Base-by-base conservation (phyloP, 1,284 basidiomycete genomes). In the Anthracocystis walkeri region DNA sequence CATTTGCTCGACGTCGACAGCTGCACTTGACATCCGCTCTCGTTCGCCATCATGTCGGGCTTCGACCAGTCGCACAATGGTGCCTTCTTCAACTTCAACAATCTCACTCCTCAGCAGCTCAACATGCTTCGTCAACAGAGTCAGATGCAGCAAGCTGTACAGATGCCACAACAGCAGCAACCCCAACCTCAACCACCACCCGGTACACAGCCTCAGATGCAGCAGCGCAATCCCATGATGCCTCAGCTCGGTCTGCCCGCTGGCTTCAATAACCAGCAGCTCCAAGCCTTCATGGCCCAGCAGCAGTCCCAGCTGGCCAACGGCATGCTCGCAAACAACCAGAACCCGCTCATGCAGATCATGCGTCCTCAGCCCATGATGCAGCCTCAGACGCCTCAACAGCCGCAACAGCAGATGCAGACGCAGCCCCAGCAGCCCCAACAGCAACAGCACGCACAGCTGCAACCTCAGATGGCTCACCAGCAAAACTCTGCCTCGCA, bases 181-280 rank as follows among this genome's bases (percentile, higher is more conserved):
- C 58, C 42, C 0, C 67, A 69, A 21, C 44, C 62, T 2, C 66
- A 65, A 55, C 67, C 57, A 46, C 71, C 55, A 66, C 65, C 59
- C 35, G 49, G 53, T 5, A n/a, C 33, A 10, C 75, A 60, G 54
- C 61, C 55, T 29, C 72, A 62, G 65, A 59, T 71, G 70, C 75
- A 70, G 68, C 76, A 71, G 56, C 64, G 58, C 35, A 77, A 70
- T 48, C 64, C 72, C 42, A 71, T 74, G 53, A 69, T 71, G 70
- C 67, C 63, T 27, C 75, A 74, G 56, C 70, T 67, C 33, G 71
- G 67, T 16, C 33, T 71, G 55, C 75, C 67, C 23, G 53, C 48
- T 27, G 68, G 64, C 35, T 71, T 75, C 73, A 75, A 62, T 27
- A 70, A 77, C 45, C 76, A 78, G 65, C 76, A 78, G 60, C 58